Evolutionary conservation across 306 rosid genomes (phyloP), one percentile per base, ranked within the genome.

Genomic region (Malus orientalis): DNA sequence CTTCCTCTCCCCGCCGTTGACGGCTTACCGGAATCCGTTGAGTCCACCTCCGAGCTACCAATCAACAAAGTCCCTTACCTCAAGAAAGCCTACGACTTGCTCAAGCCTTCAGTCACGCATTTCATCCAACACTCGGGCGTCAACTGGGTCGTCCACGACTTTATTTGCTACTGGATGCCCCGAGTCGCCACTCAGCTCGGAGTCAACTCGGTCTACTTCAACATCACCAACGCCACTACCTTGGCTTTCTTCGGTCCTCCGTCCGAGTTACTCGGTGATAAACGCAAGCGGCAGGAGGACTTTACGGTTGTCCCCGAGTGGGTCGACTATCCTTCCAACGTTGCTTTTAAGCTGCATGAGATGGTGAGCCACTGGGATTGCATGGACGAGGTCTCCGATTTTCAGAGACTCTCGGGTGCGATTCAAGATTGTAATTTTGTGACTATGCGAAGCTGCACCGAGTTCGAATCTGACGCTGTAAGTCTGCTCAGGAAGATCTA

Each of bases 41-140:
- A 82, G 79, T 82, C 85, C 42, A 77, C 85, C 44, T 30, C 76
- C 62, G 79, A 78, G 22, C 40, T 78, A 11, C 69, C 79, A 5
- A 53, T 61, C 42, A 49, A 62, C 55, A 40, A 73, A 13, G 76
- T 60, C 57, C 76, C 76, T 0, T 78, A 22, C 74, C 81, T 81
- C 70, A 81, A 76, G 30, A 71, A 45, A n/a, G 78, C 84, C 44
- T 72, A 64, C 62, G 85, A 82, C 47, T 61, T 49, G 42, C 85
- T 78, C 55, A 32, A 61, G 61, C 67, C 18, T 13, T 53, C 30
- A 2, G 19, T 78, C 44, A 18, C n/a, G 32, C 55, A 42, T 11
- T 25, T 74, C 33, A 55, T 78, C 15, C 8, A 51, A 71, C 38
- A 57, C 33, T 71, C 69, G 22, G 55, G 15, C 14, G 73, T 59